phyloP scores from a whole-genome alignment of 2,329 filamentous ascomycete genomes.

The Curvularia spicifera region DNA sequence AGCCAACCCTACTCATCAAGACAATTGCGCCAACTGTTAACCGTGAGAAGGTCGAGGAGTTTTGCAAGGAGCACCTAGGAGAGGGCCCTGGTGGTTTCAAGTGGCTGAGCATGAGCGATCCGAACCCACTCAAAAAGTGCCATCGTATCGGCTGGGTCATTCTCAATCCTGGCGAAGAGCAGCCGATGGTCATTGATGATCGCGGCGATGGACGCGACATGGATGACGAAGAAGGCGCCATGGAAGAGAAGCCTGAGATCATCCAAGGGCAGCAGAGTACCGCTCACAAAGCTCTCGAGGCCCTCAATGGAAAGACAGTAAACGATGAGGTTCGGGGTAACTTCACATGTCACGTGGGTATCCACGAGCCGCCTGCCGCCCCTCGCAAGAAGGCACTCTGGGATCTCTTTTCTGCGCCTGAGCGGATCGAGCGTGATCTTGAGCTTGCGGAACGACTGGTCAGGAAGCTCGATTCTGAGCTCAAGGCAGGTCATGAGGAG shows the following conservation, averaged over 20 bases:
- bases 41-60: slow-evolving; percentile 88
- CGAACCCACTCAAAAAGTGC: slow-evolving; percentile 95
- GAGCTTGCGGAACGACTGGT: slow-evolving; percentile 82
- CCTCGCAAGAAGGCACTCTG: slow-evolving; percentile 94
- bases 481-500: slow-evolving; percentile 70
- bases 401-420: slow-evolving; percentile 94
- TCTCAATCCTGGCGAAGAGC: slow-evolving; percentile 79
- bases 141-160: slow-evolving; percentile 99
- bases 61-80: slow-evolving; percentile 92
- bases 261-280: slow-evolving; percentile 56
- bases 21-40: slow-evolving; percentile 97
- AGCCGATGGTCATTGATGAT: slow-evolving; percentile 66
- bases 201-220: slow-evolving; percentile 76
- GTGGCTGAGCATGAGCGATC: slow-evolving; percentile 94
- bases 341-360: slow-evolving; percentile 95
- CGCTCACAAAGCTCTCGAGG: slow-evolving; percentile 85
- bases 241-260: slow-evolving; percentile 59
- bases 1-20: slow-evolving; percentile 95
- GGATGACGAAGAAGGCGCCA: slow-evolving; percentile 63
- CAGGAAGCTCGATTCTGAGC: slow-evolving; percentile 82
- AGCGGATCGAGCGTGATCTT: slow-evolving; percentile 90
- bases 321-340: slow-evolving; percentile 92
- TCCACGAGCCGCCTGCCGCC: slow-evolving; percentile 86
- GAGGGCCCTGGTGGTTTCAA: slow-evolving; percentile 92
- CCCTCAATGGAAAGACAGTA: slow-evolving; percentile 97